A percentile compares a stretch with the other conserved stretches of the same genome.
phyloP scores from a whole-genome alignment of 2,329 filamentous ascomycete genomes.

The Zopfia rhizophila region DNA sequence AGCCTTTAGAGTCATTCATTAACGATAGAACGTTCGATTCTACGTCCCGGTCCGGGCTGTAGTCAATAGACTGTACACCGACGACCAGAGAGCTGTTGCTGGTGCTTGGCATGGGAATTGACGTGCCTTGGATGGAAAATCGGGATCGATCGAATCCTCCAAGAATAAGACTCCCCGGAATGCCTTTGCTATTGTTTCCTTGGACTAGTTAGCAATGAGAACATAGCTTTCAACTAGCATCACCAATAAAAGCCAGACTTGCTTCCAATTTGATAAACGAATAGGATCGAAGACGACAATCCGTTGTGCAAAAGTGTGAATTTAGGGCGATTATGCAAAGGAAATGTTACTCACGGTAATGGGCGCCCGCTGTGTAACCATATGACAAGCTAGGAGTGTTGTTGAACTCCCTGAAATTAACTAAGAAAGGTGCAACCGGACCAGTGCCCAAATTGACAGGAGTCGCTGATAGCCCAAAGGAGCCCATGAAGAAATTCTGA shows the following conservation, averaged over 20 bases:
- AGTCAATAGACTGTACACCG: constrained; percentile 36
- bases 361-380: constrained; percentile 48
- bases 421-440: constrained; percentile 32
- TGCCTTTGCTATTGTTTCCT: constrained; percentile 42
- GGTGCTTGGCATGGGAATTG: constrained; percentile 30
- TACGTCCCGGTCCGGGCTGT: constrained; percentile 27
- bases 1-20: constrained; percentile 19
- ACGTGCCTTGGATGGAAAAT: constrained; percentile 29
- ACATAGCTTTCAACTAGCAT: too few relatives aligned
- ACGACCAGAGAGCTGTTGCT: constrained; percentile 37
- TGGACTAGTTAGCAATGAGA: constrained; percentile 17
- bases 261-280: too few relatives aligned
- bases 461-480: constrained; percentile 37
- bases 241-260: background rate
- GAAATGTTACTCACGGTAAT: constrained; percentile 41
- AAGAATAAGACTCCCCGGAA: constrained; percentile 46
- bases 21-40: constrained; percentile 26
- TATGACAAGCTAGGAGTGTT: constrained; percentile 41
- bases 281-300: background rate
- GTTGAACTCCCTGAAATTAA: constrained; percentile 19
- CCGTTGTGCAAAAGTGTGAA: background rate
- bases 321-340: too few relatives aligned
- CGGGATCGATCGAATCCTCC: constrained; percentile 55
- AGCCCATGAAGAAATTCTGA: constrained; percentile 43
- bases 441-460: constrained; percentile 18